Base-by-base conservation (phyloP, 192 early-diverging fungal genomes). In the Lobosporangium transversale region DNA sequence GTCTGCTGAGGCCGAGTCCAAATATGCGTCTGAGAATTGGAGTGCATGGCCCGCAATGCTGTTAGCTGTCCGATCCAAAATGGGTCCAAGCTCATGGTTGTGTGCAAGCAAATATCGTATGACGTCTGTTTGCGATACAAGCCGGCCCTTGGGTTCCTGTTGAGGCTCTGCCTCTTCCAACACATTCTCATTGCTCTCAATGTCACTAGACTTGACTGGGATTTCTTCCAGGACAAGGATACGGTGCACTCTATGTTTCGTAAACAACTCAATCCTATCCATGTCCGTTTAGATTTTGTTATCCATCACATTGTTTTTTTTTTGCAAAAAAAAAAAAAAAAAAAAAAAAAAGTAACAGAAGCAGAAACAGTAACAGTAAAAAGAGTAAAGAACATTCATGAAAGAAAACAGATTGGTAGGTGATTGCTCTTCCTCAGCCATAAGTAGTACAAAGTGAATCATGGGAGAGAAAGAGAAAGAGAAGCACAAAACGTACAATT, bases 41-140 rank as follows among this genome's bases (percentile, higher is more conserved):
- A 57, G 56, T 5, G 79, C 71, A 23, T 64, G 70, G 23, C 61
- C 62, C 9, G 78, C 57, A 3, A 68, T 48, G 4, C 68, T 15
- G 0, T 65, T 45, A 9, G 81, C 81, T 1, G 53, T 32, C 4
- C 48, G 53, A 40, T 88, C 85, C 44, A 88, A 42, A 49, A 86
- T 60, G 4, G 81, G 53, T 7, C 87, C 87, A 15, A 88, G 44
- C 17, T 71, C 70, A 57, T 88, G 87, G 23, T 88, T 86, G 50
- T 86, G 68, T 21, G 68, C 57, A 15, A 83, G 67, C 5, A 88
- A 59, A 55, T 78, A 88, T 18, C 79, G 62, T 45, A 88, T 58
- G 6, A 85, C 68, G 58, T 88, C 87, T 29, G 82, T 85, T 69
- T 88, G 87, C 1, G 85, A 86, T 23, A 86, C 36, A 7, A 88